These are phyloP conservation scores for Claviceps arundinis DNA, from an alignment of 2,329 filamentous ascomycete species.

Conservation along the genomic window DNA sequence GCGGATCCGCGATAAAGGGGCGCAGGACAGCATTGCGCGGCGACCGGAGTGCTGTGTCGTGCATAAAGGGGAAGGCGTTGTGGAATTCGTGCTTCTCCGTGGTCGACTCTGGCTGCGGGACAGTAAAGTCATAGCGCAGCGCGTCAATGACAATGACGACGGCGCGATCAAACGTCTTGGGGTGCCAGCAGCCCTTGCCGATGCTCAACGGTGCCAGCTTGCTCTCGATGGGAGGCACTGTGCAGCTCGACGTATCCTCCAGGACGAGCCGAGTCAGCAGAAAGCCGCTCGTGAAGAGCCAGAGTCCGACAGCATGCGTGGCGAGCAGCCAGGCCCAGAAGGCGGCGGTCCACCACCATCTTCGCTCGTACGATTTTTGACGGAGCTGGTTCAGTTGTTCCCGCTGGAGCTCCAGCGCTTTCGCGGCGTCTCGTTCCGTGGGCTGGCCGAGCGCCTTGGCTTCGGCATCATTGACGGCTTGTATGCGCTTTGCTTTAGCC, in stretches of 20 bases:
- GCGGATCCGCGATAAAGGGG: constrained; percentile 94
- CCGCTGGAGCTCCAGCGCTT: constrained; percentile 30
- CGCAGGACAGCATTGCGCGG: constrained; percentile 79
- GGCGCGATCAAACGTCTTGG: constrained; percentile 83
- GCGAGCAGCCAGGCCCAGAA: constrained; percentile 60
- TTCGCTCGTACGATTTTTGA: constrained; percentile 35
- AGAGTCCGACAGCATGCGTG: constrained; percentile 70
- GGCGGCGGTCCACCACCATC: constrained; percentile 45
- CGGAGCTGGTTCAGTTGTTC: constrained; percentile 33
- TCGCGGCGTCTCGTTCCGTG: constrained; percentile 20
- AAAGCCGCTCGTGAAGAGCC: constrained; percentile 90
- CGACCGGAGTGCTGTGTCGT: constrained; percentile 62
- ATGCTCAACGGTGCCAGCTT: constrained; percentile 26
- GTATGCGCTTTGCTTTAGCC: constrained; percentile 37
- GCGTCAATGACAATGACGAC: constrained; percentile 87
- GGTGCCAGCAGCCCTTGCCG: constrained; percentile 81
- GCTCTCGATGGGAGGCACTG: constrained; percentile 50
- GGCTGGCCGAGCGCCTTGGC: constrained; percentile 16
- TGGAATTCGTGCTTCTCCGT: constrained; percentile 47
- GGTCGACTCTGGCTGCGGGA: constrained; percentile 43
- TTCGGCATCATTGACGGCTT: constrained; percentile 28
- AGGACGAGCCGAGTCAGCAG: constrained; percentile 75
- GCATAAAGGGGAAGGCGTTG: constrained; percentile 74
- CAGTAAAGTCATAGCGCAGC: constrained; percentile 89
- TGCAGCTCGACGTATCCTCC: constrained; percentile 61